A percentile compares a stretch with the other conserved stretches of the same genome.
phyloP scores from a whole-genome alignment of 345 rosid species.

The Punica granatum region DNA sequence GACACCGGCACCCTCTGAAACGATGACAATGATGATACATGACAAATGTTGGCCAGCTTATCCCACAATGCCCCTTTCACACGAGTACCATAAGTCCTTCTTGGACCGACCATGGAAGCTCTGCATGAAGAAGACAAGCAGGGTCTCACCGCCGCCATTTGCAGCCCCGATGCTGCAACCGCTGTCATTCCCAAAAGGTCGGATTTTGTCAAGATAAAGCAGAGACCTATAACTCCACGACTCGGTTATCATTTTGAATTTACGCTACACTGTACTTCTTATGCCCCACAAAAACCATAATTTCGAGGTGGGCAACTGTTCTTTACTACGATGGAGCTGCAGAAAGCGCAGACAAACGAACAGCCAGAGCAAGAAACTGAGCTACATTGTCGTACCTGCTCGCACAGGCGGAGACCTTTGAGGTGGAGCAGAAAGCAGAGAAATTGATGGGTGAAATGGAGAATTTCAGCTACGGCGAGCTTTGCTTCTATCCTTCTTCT shows the following conservation, averaged over 20 bases:
- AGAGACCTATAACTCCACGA: background rate
- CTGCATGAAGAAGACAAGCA: slow-evolving; percentile 36
- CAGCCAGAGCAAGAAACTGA: background rate
- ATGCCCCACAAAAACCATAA: background rate
- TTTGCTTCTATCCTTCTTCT: background rate
- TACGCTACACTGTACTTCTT: too few species aligned
- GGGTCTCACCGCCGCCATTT: slow-evolving; percentile 46
- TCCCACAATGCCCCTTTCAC: slow-evolving; percentile 39
- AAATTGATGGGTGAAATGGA: background rate
- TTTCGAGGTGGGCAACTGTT: background rate
- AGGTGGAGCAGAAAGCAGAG: background rate
- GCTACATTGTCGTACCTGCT: background rate
- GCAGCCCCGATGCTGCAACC: slow-evolving; percentile 48
- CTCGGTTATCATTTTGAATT: background rate
- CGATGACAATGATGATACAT: slow-evolving; percentile 37
- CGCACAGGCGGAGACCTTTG: background rate
- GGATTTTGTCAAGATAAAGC: background rate
- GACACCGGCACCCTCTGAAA: slow-evolving; percentile 25
- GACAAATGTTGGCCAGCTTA: slow-evolving; percentile 39
- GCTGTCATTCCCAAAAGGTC: slow-evolving; percentile 46
- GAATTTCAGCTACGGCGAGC: background rate
- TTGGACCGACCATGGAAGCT: slow-evolving; percentile 33
- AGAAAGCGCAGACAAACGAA: background rate
- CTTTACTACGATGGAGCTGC: background rate
- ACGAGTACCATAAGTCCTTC: slow-evolving; percentile 26